Evolutionary conservation across 164 flowering plant species (phyloP).

Genomic region (Nelumbo lutea): DNA sequence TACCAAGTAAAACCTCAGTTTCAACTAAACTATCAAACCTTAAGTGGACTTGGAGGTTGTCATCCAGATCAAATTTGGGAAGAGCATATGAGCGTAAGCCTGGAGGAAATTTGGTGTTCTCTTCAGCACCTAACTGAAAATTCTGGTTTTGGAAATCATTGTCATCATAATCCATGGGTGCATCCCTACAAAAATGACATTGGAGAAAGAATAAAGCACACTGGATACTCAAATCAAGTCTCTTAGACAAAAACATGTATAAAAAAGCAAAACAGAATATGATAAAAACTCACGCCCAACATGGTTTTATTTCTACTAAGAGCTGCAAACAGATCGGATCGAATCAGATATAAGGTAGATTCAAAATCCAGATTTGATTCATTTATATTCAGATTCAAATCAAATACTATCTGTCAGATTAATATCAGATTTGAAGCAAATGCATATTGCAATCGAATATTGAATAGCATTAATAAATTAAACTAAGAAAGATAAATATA

Average conservation of each 20-base stretch:
- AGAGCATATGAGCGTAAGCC: constrained; percentile 61
- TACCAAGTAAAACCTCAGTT: constrained; percentile 84
- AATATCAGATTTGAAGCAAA: no score
- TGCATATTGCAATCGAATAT: no score
- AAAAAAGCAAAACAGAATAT: background rate
- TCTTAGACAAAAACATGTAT: background rate
- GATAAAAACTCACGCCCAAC: no score
- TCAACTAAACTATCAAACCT: constrained; percentile 87
- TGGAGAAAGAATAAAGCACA: background rate
- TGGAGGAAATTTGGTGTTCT: constrained; percentile 55
- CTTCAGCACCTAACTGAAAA: constrained; percentile 80
- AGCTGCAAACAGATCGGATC: no score
- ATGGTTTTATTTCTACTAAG: no score
- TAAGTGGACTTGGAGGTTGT: constrained; percentile 53
- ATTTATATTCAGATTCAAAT: no score
- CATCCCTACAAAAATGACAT: constrained; percentile 44
- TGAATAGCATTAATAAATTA: no score
- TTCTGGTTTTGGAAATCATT: constrained; percentile 74
- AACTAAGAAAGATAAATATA: no score
- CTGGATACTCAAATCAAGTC: background rate
- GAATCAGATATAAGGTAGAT: no score
- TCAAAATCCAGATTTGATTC: no score
- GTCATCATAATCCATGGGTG: constrained; percentile 95
- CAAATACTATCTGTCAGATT: no score
- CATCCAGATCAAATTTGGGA: constrained; percentile 72